A percentile compares a stretch with the other conserved stretches of the same genome.
Evolutionary conservation across 1,139 yeast genomes (phyloP).

Genomic region (Saccharomyces hybrid): DNA sequence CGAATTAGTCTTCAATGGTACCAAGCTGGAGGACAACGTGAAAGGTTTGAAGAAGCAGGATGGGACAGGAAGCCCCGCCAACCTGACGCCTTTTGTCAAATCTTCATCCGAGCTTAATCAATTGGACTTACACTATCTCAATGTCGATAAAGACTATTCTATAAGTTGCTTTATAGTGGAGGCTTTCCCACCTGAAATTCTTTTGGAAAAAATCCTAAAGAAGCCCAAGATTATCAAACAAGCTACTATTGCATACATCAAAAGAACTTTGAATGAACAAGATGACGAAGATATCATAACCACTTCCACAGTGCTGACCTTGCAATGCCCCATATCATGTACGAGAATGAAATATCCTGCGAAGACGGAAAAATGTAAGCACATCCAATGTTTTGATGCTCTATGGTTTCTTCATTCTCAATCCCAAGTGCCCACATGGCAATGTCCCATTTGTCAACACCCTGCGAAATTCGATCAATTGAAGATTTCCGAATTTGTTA

Average conservation of each 20-base stretch:
- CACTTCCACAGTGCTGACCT: constrained; percentile 43
- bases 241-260: constrained; percentile 38
- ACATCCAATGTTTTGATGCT: constrained; percentile 62
- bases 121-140: constrained; percentile 45
- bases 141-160: constrained; percentile 37
- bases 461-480: constrained; percentile 30
- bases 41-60: constrained; percentile 53
- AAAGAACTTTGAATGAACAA: constrained; percentile 31
- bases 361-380: constrained; percentile 48
- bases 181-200: constrained; percentile 35
- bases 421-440: constrained; percentile 52
- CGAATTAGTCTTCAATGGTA: constrained; percentile 46
- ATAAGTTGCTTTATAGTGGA: constrained; percentile 45
- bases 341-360: constrained; percentile 49
- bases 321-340: constrained; percentile 56
- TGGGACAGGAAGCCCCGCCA: constrained; percentile 59
- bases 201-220: constrained; percentile 22
- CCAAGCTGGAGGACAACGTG: constrained; percentile 40
- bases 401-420: constrained; percentile 49
- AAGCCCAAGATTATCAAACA: constrained; percentile 40
- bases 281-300: constrained; percentile 45
- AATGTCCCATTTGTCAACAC: constrained; percentile 54
- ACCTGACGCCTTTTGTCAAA: constrained; percentile 39
- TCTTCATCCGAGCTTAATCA: constrained; percentile 32
- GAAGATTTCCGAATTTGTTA: constrained; percentile 50